Conservation (phyloP, 225 moss, liverwort and hornwort species). For the Anthoceros angustus region DNA sequence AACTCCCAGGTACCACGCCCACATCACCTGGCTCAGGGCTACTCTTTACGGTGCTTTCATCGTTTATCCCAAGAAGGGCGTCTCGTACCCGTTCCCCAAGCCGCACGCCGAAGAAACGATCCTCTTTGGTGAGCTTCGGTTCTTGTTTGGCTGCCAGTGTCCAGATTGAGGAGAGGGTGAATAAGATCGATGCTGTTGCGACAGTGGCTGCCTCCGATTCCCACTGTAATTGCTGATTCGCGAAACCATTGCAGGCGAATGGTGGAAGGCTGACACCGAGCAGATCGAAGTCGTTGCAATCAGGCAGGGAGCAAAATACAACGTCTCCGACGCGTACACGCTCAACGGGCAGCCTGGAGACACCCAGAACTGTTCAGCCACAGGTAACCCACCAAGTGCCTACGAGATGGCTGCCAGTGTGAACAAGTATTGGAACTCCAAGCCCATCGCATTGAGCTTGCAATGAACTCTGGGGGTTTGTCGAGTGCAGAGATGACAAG, state of each 20-base stretch:
- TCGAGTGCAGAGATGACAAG: conserved; percentile 28
- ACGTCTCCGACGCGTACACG: conserved; percentile 15
- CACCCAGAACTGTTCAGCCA: conserved; percentile 8
- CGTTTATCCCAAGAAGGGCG: conserved; percentile 19
- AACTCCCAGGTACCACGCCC: conserved; percentile 18
- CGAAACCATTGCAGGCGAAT: conserved; percentile 72
- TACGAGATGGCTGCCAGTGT: too few species aligned
- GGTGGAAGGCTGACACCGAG: conserved; percentile 36
- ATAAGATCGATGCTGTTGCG: too few species aligned
- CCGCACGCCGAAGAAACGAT: conserved; percentile 26
- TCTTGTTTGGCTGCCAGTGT: too few species aligned
- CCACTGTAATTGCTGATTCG: too few species aligned
- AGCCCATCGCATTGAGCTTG: too few species aligned
- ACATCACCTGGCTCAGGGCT: conserved; percentile 44
- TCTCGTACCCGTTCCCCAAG: conserved; percentile 25
- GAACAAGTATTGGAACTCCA: too few species aligned
- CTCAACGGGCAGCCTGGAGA: conserved; percentile 33
- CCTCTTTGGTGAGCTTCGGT: too few species aligned
- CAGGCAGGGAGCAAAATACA: not conserved
- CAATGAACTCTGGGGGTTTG: too few species aligned
- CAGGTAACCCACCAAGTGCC: too few species aligned
- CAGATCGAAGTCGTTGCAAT: conserved; percentile 23
- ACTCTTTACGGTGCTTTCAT: conserved; percentile 44
- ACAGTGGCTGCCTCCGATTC: too few species aligned
- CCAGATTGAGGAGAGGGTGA: too few species aligned